These are phyloP conservation scores for Cicer judaicum DNA, from an alignment of 306 rosid species.

Conservation along the genomic window DNA sequence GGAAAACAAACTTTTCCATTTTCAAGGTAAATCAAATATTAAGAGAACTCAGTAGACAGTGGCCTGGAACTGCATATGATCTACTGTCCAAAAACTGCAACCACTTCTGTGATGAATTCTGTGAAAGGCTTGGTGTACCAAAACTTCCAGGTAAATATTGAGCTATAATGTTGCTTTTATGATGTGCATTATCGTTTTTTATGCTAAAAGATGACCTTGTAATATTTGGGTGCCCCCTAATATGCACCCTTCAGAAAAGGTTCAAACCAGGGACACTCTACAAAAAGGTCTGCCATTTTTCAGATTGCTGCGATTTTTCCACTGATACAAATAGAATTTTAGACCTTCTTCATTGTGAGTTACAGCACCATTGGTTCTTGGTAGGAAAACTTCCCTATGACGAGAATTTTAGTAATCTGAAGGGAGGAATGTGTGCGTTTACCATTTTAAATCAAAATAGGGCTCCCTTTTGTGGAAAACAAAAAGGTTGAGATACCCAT, in stretches of 20 bases:
- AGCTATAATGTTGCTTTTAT: constrained; percentile 11
- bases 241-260: neutral
- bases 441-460: constrained; percentile 33
- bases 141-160: constrained; percentile 85
- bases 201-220: neutral
- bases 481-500: constrained; percentile 40
- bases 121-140: constrained; percentile 84
- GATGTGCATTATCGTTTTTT: constrained; percentile 5
- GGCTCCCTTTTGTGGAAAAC: constrained; percentile 27
- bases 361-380: neutral
- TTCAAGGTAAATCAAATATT: constrained; percentile 86
- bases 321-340: neutral
- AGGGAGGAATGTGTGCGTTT: constrained; percentile 21
- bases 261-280: neutral
- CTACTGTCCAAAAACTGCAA: constrained; percentile 93
- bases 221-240: neutral
- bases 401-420: constrained; percentile 47
- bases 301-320: neutral
- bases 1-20: constrained; percentile 68
- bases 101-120: constrained; percentile 95
- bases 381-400: constrained; percentile 30
- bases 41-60: constrained; percentile 96
- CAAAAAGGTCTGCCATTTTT: neutral
- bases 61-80: constrained; percentile 94
- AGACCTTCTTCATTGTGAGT: neutral